Conservation (phyloP, 176 grass and related monocot species). For the Hordeum marinum region DNA sequence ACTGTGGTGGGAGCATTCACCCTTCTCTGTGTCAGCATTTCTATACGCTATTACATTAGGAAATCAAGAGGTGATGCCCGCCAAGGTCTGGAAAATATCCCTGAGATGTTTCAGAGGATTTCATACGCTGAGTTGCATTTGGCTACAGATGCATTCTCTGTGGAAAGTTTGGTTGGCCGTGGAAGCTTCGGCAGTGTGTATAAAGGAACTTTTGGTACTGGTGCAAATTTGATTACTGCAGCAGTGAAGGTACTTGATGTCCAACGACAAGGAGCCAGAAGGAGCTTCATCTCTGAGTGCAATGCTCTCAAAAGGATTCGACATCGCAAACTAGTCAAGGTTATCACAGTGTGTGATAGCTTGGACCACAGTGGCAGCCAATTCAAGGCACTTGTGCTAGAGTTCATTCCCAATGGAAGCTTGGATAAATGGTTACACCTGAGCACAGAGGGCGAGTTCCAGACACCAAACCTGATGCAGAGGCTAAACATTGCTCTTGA, state of each 20-base stretch:
- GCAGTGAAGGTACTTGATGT: neutral
- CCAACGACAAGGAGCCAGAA: neutral
- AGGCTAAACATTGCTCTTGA: no score
- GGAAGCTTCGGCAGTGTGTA: constrained; percentile 1
- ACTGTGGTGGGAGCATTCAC: neutral
- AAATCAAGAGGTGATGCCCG: neutral
- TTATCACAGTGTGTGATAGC: no score
- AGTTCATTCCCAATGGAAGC: no score
- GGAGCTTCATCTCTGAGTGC: neutral
- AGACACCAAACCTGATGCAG: no score
- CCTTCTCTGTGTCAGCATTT: neutral
- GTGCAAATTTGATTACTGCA: neutral
- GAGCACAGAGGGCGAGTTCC: no score
- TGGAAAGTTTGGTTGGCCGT: neutral
- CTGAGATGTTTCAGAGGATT: neutral
- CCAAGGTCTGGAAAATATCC: neutral
- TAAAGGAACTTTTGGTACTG: neutral
- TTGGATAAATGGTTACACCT: no score
- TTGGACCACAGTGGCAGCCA: no score
- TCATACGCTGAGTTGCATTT: neutral
- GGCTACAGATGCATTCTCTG: neutral
- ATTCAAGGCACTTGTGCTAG: no score
- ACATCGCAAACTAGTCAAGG: no score
- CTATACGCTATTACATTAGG: neutral
- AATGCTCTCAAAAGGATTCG: no score